Conservation (phyloP, 2,329 filamentous ascomycete genomes). For the Phaeosphaeriaceae sp. region DNA sequence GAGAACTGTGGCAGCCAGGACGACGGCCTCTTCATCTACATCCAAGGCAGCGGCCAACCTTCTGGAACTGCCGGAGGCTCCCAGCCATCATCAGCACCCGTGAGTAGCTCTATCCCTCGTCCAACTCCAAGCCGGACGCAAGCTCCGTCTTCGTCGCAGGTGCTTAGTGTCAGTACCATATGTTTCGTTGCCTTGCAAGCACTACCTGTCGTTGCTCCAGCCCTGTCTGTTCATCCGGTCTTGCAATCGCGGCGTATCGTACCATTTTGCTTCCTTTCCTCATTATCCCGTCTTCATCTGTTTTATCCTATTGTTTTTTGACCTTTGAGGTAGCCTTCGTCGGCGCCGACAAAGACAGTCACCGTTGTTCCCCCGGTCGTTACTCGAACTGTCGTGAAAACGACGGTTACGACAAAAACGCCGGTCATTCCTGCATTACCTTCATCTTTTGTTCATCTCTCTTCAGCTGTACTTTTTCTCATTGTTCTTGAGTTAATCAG, state of each 20-base stretch:
- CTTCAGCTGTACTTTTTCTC: slow-evolving; percentile 22
- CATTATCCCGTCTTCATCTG: neutral
- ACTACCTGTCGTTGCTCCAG: slow-evolving; percentile 11
- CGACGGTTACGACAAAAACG: slow-evolving; percentile 32
- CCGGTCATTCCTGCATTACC: slow-evolving; percentile 21
- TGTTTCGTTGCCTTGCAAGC: slow-evolving; percentile 27
- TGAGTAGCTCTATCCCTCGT: slow-evolving; percentile 31
- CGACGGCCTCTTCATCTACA: slow-evolving; percentile 68
- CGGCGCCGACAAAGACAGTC: slow-evolving; percentile 39
- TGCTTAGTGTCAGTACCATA: slow-evolving; percentile 38
- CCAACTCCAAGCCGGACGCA: slow-evolving; percentile 9
- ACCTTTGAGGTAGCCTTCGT: slow-evolving; percentile 40
- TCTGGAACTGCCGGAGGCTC: slow-evolving; percentile 62
- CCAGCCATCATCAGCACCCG: slow-evolving; percentile 32
- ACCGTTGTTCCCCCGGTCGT: slow-evolving; percentile 25
- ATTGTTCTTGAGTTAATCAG: slow-evolving; percentile 14
- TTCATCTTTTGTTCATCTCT: slow-evolving; percentile 7
- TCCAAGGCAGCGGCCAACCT: slow-evolving; percentile 57
- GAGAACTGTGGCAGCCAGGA: slow-evolving; percentile 69
- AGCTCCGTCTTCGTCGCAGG: slow-evolving; percentile 20
- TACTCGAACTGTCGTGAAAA: slow-evolving; percentile 31
- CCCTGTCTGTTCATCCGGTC: neutral
- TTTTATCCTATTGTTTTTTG: slow-evolving; percentile 33
- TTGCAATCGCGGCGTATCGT: slow-evolving; percentile 5
- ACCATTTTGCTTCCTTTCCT: slow-evolving; percentile 2